Evolutionary conservation across 2,329 filamentous ascomycete genomes (phyloP), one percentile per base, ranked within the genome.

Genomic region (Neopestalotiopsis rosae): DNA sequence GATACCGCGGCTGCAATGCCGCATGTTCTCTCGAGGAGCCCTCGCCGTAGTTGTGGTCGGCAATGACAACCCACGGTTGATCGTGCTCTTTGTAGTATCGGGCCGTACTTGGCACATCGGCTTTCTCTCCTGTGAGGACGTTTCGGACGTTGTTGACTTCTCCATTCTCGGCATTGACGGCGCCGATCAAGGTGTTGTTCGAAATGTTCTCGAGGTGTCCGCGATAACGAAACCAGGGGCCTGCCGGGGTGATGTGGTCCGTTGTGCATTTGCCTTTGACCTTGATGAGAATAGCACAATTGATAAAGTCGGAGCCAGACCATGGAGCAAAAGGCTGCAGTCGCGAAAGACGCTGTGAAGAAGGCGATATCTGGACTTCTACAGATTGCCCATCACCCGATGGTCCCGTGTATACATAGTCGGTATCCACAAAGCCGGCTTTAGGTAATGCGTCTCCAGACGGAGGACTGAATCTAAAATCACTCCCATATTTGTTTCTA

Each of bases 21-120:
- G 96, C 96, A 82, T 99, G 96, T 88, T 99, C 96, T 89, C 96
- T 94, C 72, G 96, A 98, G 81, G 90, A 94, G 76, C 96, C 96
- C 87, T 99, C 96, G 74, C 96, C 96, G 85, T 98, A 98, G 89
- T 99, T 99, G 94, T 94, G 98, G 89, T 98, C 96, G 86, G 96
- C 96, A 79, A 99, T 85, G 74, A 99, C 96, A 79, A 98, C 95
- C 96, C 96, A 99, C 85, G 91, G 90, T 83, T 98, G 92, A 70
- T 94, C 94, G 86, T 96, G 94, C 82, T 92, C 90, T 92, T 99
- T 98, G 91, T 98, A 98, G 86, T 97, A 94, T 88, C 95, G 94
- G 75, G 96, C 96, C 78, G 95, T 95, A 71, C 92, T 94, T 69
- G 96, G 96, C 68, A 99, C 96, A 70, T 94, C 93, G 79, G 92